A percentile compares a stretch with the other conserved stretches of the same genome.
phyloP scores from a whole-genome alignment of 2,329 filamentous ascomycete genomes.

The Arthrobotrys megalospora region DNA sequence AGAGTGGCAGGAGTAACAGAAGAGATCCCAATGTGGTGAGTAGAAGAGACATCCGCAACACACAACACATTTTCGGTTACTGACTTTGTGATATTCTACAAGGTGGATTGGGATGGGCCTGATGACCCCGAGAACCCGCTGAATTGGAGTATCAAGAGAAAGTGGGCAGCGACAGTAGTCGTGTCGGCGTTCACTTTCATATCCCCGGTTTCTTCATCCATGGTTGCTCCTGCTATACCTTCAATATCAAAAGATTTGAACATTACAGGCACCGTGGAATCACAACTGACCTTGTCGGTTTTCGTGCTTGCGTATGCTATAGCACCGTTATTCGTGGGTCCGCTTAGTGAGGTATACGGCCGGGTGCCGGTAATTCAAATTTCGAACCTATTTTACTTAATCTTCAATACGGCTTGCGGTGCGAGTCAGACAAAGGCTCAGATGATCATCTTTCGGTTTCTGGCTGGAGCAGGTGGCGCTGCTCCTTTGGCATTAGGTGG shows the following conservation, averaged over 20 bases:
- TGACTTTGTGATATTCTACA: conserved; percentile 13
- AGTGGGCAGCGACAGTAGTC: conserved; percentile 74
- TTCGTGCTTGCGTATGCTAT: conserved; percentile 73
- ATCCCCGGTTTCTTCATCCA: conserved; percentile 76
- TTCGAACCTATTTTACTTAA: conserved; percentile 72
- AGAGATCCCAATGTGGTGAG: conserved; percentile 56
- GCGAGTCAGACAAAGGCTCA: conserved; percentile 71
- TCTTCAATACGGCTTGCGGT: conserved; percentile 76
- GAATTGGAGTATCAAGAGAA: conserved; percentile 73
- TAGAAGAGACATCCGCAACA: conserved; percentile 28
- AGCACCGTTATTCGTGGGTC: conserved; percentile 71
- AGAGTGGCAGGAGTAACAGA: conserved; percentile 46
- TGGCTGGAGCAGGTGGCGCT: conserved; percentile 74
- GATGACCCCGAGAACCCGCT: conserved; percentile 71
- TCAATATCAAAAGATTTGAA: conserved; percentile 73
- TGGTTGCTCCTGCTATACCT: conserved; percentile 72
- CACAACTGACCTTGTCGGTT: conserved; percentile 72
- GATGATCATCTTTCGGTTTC: conserved; percentile 74
- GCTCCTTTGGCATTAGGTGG: conserved; percentile 71
- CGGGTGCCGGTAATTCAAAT: conserved; percentile 72
- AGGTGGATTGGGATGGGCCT: conserved; percentile 51
- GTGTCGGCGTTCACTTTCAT: conserved; percentile 75
- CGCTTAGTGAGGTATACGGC: conserved; percentile 73
- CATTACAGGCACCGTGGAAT: conserved; percentile 69
- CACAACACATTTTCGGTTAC: conserved; percentile 46